Percentiles rank a stretch among this genome's conserved stretches.
phyloP scores from a whole-genome alignment of 352 stramenopile species.

The Globisporangium okanoganense region DNA sequence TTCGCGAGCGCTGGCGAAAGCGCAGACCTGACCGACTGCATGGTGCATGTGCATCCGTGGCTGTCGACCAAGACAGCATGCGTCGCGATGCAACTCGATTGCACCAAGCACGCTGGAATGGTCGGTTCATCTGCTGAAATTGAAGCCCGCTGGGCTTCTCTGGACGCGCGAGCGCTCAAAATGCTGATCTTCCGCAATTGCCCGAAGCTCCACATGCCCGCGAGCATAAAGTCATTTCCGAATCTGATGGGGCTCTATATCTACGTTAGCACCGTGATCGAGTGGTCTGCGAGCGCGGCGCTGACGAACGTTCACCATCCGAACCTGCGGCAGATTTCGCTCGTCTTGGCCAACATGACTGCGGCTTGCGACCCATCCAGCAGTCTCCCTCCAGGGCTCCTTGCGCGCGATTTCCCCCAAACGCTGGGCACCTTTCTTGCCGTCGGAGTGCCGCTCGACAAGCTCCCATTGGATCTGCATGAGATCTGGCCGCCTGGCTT shows the following conservation, averaged over 20 bases:
- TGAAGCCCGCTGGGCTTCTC: neutral
- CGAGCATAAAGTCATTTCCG: neutral
- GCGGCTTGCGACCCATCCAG: neutral
- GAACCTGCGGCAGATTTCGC: neutral
- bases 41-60: conserved; percentile 2
- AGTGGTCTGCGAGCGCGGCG: conserved; percentile 3
- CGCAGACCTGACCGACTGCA: neutral
- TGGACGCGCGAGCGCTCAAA: neutral
- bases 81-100: neutral
- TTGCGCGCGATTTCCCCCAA: neutral
- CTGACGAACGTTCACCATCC: neutral
- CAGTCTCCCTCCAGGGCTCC: neutral
- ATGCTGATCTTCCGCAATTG: neutral
- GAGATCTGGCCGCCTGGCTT: conserved; percentile 11
- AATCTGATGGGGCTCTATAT: neutral
- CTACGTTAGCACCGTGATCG: neutral
- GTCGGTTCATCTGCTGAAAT: neutral
- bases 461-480: conserved; percentile 16
- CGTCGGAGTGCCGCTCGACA: neutral
- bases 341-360: neutral
- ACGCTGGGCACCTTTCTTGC: neutral
- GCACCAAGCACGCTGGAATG: neutral
- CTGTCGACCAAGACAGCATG: neutral
- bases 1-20: neutral
- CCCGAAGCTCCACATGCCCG: neutral